Base-by-base conservation (phyloP, 2,329 filamentous ascomycete species). In the Sclerotinia nivalis region DNA sequence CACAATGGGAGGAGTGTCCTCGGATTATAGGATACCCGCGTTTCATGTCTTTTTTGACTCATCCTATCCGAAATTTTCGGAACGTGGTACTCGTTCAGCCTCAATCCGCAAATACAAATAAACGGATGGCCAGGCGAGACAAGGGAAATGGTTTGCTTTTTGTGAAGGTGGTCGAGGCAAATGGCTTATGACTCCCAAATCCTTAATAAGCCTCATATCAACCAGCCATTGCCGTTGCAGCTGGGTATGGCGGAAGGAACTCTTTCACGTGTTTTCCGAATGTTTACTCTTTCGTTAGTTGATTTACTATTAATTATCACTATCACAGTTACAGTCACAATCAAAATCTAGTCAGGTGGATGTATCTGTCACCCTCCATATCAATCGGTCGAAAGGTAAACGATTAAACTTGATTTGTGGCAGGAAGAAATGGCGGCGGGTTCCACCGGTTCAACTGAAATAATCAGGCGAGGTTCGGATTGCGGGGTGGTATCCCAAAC, bases 11-110 rank as follows among this genome's bases (percentile, higher is more conserved):
- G 31, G n/a, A 40, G 34, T 37, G 45, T 34, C 47, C 47, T 40
- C 31, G 47, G 47, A 40, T 52, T 52, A 64, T 52, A 64, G 47
- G 60, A 22, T 52, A 64, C 15, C 47, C 47, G 61, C 61, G 61
- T 64, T 64, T 64, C 47, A 64, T 64, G 47, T 52, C 47, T 64
- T 52, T 49, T 52, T 64, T 52, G 60, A 40, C 61, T 52, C 43
- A 62, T 62, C 60, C 20, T 31, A 62, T 62, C 43, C 59, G 28
- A 49, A 10, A 34, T 40, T 52, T 25, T 64, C 60, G 60, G 60
- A 52, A 52, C 60, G 47, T 64, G 60, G 31, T 50, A 64, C 61
- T 64, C 5, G 47, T 52, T 40, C 61, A 64, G 61, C 61, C 61
- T 52, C 61, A 40, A 52, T 37, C 47, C 61, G 34, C 37, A 47